Percentiles rank a stretch among this genome's conserved stretches.
These are phyloP conservation scores for Chaetomiaceae sp. DNA, from an alignment of 2,329 filamentous ascomycete genomes.

Conservation along the genomic window DNA sequence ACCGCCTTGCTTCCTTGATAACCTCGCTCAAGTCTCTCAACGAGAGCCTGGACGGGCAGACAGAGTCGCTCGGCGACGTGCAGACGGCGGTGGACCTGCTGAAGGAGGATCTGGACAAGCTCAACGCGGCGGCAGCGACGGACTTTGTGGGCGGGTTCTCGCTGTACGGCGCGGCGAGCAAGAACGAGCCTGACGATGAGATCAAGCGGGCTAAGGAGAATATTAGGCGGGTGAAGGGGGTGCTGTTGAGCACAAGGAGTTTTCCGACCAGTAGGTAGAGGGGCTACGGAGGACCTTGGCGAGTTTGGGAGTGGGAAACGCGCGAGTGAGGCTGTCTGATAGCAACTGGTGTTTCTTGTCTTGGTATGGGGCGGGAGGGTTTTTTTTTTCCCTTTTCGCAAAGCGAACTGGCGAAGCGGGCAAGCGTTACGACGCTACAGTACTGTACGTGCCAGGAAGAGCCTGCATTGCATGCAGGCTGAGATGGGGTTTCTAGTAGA, in stretches of 20 bases:
- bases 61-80: conserved; percentile 48
- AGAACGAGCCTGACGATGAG: conserved; percentile 61
- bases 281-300: too few species aligned
- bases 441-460: too few species aligned
- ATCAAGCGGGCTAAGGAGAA: conserved; percentile 68
- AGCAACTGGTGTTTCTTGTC: too few species aligned
- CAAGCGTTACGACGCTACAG: too few species aligned
- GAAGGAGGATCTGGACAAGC: conserved; percentile 59
- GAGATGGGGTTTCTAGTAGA: too few species aligned
- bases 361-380: too few species aligned
- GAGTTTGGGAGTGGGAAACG: too few species aligned
- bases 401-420: too few species aligned
- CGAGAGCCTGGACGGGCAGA: conserved; percentile 41
- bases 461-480: too few species aligned
- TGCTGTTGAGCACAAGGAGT: conserved; percentile 68
- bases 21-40: conserved; percentile 41
- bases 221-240: conserved; percentile 74
- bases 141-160: conserved; percentile 39
- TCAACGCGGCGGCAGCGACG: conserved; percentile 45
- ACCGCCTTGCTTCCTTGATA: conserved; percentile 41
- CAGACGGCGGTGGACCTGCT: conserved; percentile 54
- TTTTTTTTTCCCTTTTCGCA: too few species aligned
- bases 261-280: conserved; percentile 47
- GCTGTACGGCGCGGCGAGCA: conserved; percentile 41
- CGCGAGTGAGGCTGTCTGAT: too few species aligned